Evolutionary conservation across 495 filamentous ascomycete genomes (phyloP).

Genomic region (Astrothelium subdiscretum): DNA sequence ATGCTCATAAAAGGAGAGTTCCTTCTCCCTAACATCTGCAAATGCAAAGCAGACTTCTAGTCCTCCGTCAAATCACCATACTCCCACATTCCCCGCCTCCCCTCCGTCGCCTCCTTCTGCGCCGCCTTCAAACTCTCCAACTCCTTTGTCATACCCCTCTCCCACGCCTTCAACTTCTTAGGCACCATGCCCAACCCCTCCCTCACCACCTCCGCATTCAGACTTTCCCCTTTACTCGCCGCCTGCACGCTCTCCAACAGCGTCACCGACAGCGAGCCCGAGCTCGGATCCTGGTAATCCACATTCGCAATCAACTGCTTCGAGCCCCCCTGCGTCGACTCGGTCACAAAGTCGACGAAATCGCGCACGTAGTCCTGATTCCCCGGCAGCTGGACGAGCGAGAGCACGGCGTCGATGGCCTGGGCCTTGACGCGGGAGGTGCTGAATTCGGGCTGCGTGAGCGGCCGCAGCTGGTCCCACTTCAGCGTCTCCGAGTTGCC

Average conservation of each 20-base stretch:
- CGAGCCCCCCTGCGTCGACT: conserved; percentile 42
- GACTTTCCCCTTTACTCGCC: conserved; percentile 48
- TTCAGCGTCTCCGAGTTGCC: conserved; percentile 83
- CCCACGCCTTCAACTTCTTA: conserved; percentile 79
- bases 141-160: conserved; percentile 59
- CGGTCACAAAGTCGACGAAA: conserved; percentile 55
- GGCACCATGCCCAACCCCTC: conserved; percentile 86
- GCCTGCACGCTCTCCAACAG: conserved; percentile 65
- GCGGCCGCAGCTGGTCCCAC: conserved; percentile 69
- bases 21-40: background rate
- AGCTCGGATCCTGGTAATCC: conserved; percentile 60
- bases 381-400: conserved; percentile 75
- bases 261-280: conserved; percentile 71
- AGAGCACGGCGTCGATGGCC: conserved; percentile 77
- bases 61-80: conserved; percentile 93
- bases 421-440: conserved; percentile 71
- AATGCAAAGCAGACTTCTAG: conserved; percentile 28
- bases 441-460: conserved; percentile 66
- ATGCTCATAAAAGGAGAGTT: too few species aligned
- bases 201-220: conserved; percentile 73
- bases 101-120: conserved; percentile 63
- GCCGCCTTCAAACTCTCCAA: conserved; percentile 54
- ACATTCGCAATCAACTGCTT: conserved; percentile 80
- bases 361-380: conserved; percentile 69
- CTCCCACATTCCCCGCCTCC: conserved; percentile 85